Conservation (phyloP, 2,329 filamentous ascomycete genomes). For the Monilinia vaccinii-corymbosi region DNA sequence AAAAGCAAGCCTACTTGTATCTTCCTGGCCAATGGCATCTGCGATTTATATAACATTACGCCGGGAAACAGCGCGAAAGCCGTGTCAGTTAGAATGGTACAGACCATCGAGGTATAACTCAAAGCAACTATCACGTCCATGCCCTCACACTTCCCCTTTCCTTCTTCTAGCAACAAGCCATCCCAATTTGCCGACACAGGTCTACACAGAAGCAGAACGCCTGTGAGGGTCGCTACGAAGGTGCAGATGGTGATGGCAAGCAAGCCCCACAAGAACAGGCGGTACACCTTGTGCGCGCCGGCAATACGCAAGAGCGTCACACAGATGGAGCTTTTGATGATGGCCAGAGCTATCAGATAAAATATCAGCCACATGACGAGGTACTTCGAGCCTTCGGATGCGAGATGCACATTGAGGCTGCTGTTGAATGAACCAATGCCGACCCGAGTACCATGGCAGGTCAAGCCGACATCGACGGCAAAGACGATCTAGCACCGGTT, state of each 20-base stretch:
- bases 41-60: slow-evolving; percentile 29
- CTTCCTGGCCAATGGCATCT: slow-evolving; percentile 26
- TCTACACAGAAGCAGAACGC: slow-evolving; percentile 16
- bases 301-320: slow-evolving; percentile 19
- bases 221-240: slow-evolving; percentile 17
- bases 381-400: slow-evolving; percentile 15
- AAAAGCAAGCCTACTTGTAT: slow-evolving; percentile 21
- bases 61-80: slow-evolving; percentile 29
- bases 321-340: slow-evolving; percentile 22
- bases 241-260: slow-evolving; percentile 5
- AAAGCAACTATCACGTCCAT: slow-evolving; percentile 19
- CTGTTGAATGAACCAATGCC: slow-evolving; percentile 18
- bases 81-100: slow-evolving; percentile 30
- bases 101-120: slow-evolving; percentile 27
- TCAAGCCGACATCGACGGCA: slow-evolving; percentile 14
- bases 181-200: slow-evolving; percentile 19
- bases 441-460: slow-evolving; percentile 16
- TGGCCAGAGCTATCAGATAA: slow-evolving; percentile 15
- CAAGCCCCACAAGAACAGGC: slow-evolving; percentile 1
- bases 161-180: slow-evolving; percentile 5
- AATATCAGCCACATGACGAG: slow-evolving; percentile 16
- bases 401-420: slow-evolving; percentile 13
- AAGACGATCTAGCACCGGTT: not conserved
- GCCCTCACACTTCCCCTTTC: slow-evolving; percentile 12
- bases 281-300: not conserved